Percentiles rank a stretch among this genome's conserved stretches.
Evolutionary conservation across 176 grass and related monocot species (phyloP).

Genomic region (Neostapfia colusana): DNA sequence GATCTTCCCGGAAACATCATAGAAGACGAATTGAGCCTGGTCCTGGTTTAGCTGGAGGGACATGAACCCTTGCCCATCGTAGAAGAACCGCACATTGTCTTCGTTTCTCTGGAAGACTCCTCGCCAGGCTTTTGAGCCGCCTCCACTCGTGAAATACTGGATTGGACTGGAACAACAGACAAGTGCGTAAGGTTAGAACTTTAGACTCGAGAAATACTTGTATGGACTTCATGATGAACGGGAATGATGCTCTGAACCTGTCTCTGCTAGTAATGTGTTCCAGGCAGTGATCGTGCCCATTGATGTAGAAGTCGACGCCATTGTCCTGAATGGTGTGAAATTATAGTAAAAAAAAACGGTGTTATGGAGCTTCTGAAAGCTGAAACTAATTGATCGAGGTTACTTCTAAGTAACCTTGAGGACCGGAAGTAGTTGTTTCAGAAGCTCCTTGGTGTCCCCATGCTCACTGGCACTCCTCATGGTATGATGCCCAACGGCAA

Average conservation of each 20-base stretch:
- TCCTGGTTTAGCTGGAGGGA: conserved; percentile 59
- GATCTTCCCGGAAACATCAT: conserved; percentile 52
- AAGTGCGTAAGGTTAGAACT: neutral
- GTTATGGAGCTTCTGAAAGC: neutral
- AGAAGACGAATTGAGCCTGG: conserved; percentile 56
- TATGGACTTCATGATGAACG: neutral
- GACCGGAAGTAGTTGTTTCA: conserved; percentile 71
- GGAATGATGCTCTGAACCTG: conserved; percentile 56
- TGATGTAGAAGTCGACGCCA: conserved; percentile 67
- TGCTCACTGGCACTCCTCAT: conserved; percentile 91
- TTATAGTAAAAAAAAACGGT: neutral
- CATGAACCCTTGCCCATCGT: conserved; percentile 95
- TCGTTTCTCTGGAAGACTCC: conserved; percentile 47
- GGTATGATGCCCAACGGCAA: conserved; percentile 90
- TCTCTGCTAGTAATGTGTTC: conserved; percentile 89
- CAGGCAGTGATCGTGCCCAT: conserved; percentile 93
- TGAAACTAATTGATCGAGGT: neutral
- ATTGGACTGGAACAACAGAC: conserved; percentile 55
- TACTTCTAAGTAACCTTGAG: conserved; percentile 59
- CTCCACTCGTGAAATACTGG: conserved; percentile 90
- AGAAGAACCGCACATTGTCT: conserved; percentile 73
- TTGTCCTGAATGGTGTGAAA: conserved; percentile 41
- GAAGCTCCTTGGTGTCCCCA: conserved; percentile 82
- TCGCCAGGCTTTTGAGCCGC: conserved; percentile 89
- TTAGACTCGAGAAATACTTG: neutral